These are phyloP conservation scores for Blastobotrys petasosporus DNA, from an alignment of 1,139 yeast genomes.

Conservation along the genomic window DNA sequence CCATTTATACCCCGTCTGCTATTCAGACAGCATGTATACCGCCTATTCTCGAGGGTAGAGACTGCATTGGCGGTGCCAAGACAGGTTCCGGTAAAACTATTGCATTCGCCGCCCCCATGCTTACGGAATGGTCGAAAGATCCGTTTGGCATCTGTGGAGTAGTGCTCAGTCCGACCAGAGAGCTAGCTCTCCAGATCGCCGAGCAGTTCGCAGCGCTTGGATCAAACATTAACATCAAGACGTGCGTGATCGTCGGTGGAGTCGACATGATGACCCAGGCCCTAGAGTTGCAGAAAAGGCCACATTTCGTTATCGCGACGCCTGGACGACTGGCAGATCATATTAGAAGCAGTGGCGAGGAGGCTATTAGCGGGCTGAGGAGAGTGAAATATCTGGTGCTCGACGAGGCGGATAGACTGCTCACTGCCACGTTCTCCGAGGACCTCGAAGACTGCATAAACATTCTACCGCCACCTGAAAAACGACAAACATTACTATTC, in stretches of 20 bases:
- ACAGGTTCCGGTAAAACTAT: slow-evolving; percentile 98
- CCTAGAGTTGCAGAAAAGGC: slow-evolving; percentile 68
- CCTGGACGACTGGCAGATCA: slow-evolving; percentile 97
- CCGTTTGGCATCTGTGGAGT: slow-evolving; percentile 91
- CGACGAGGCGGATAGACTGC: slow-evolving; percentile 92
- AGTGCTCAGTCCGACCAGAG: slow-evolving; percentile 89
- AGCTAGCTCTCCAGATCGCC: slow-evolving; percentile 91
- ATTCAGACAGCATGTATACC: slow-evolving; percentile 91
- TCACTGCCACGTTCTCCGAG: slow-evolving; percentile 76
- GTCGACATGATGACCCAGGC: slow-evolving; percentile 88
- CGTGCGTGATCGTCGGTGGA: slow-evolving; percentile 86
- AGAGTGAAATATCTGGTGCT: slow-evolving; percentile 75
- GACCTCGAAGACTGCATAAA: slow-evolving; percentile 67
- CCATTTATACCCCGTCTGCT: slow-evolving; percentile 73
- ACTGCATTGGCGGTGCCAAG: slow-evolving; percentile 97
- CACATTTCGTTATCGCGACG: slow-evolving; percentile 94
- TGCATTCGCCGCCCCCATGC: slow-evolving; percentile 95
- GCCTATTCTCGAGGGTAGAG: slow-evolving; percentile 69
- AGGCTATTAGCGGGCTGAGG: slow-evolving; percentile 70
- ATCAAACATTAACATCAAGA: slow-evolving; percentile 75
- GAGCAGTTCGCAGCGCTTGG: slow-evolving; percentile 95
- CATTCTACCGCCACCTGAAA: slow-evolving; percentile 60
- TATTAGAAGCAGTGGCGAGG: slow-evolving; percentile 81
- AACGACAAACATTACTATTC: slow-evolving; percentile 81
- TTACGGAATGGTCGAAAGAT: slow-evolving; percentile 89